Base-by-base conservation (phyloP, 2,329 filamentous ascomycete genomes). In the Aspergillus sp. region DNA sequence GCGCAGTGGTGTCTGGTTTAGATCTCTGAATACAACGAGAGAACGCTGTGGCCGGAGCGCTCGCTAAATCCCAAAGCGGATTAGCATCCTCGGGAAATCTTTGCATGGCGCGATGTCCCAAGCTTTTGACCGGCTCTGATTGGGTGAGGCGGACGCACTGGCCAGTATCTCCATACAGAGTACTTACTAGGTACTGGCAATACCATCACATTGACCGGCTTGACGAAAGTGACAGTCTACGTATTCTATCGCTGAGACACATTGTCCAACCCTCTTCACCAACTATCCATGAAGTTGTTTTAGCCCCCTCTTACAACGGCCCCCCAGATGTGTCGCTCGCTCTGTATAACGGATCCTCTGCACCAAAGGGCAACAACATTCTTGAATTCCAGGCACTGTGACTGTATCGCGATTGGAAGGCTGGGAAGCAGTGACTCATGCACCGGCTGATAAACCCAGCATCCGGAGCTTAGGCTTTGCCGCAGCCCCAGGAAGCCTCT, bases 161-260 rank as follows among this genome's bases (percentile, higher is more conserved):
- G 38, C 57, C 57, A 59, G 55, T 32, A 59, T 47, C n/a, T 17
- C 32, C n/a, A 50, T 50, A 36, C 32, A 36, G 10, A 36, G 32
- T 36, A 27, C 2, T 27, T 27, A 23, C 21, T 23, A 15, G 32
- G 32, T 36, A 50, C 25, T 50, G 47, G 10, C 41, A 44, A 21
- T 44, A 23, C 41, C 19, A 44, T 39, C 41, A 17, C 8, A 36
- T 30, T 27, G 30, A 21, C 23, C 48, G 51, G 39, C 13, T 47
- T 23, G 30, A 30, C 5, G 36, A 23, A 49, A 54, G 57, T 59
- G 39, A 53, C 41, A 59, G 8, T 41, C 13, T 49, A 21, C 36
- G 27, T 54, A 44, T 32, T 39, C 41, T 48, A 44, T 15, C 30
- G 39, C 57, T 19, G 19, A 42, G 39, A 55, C 42, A 21, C 17